A percentile compares a stretch with the other conserved stretches of the same genome.
phyloP scores from a whole-genome alignment of 257 asterid genomes.

The Penstemon eatonii region DNA sequence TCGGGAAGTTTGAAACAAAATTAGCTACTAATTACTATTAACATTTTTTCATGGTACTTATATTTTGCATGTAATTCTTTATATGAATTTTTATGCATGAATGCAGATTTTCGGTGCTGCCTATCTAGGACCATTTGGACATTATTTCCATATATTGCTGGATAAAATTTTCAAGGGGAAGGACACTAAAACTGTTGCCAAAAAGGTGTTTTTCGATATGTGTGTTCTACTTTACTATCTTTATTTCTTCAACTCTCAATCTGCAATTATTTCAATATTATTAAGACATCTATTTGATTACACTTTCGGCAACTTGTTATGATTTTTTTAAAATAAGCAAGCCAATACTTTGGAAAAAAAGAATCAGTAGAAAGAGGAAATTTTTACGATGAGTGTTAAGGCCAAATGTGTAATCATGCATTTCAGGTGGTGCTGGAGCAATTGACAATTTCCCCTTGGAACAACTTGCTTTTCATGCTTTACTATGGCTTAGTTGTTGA shows the following conservation, averaged over 20 bases:
- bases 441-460: slow-evolving; percentile 83
- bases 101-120: slow-evolving; percentile 85
- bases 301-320: not conserved
- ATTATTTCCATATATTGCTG: slow-evolving; percentile 70
- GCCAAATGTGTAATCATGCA: slow-evolving; percentile 4
- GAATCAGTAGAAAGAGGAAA: not conserved
- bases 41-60: not conserved
- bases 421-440: slow-evolving; percentile 95
- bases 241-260: not conserved
- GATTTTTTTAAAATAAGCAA: not conserved
- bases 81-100: slow-evolving; percentile 24
- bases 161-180: slow-evolving; percentile 92
- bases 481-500: slow-evolving; percentile 84
- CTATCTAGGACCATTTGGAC: slow-evolving; percentile 93
- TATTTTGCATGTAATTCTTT: slow-evolving; percentile 11
- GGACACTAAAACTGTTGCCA: slow-evolving; percentile 80
- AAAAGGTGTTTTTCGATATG: slow-evolving; percentile 58
- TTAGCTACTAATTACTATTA: too few relatives aligned
- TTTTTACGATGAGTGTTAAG: not conserved
- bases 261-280: not conserved
- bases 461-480: slow-evolving; percentile 90
- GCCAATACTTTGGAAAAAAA: not conserved
- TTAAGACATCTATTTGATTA: not conserved
- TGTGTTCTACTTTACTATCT: not conserved
- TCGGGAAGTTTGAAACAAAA: too few relatives aligned